Evolutionary conservation across 108 stramenopile genomes (phyloP).

Genomic region (Aurantiochytrium sp.): DNA sequence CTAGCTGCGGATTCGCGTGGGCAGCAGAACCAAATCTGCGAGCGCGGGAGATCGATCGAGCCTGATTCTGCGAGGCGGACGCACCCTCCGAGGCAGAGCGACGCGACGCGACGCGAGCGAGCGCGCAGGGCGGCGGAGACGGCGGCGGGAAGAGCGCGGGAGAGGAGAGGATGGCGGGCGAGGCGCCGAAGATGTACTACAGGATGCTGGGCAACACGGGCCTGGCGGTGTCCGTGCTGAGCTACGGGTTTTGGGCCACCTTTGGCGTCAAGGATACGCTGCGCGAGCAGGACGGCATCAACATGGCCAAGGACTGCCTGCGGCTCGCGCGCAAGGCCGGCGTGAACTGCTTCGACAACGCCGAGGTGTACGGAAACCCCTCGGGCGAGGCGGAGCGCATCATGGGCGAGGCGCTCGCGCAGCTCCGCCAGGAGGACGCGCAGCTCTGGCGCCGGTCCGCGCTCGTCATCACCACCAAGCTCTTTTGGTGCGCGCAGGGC

Average conservation of each 20-base stretch:
- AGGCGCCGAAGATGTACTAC: conserved; percentile 14
- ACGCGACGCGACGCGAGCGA: no score
- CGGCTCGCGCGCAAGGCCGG: conserved; percentile 36
- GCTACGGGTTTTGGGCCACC: conserved; percentile 46
- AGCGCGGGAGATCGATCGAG: no score
- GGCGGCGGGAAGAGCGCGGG: no score
- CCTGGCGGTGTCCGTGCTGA: conserved; percentile 12
- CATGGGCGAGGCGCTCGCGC: conserved; percentile 34
- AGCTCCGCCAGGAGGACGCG: conserved; percentile 35
- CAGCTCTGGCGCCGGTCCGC: conserved; percentile 39
- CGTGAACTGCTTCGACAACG: conserved; percentile 45
- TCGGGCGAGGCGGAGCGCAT: conserved; percentile 42
- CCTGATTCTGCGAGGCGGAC: no score
- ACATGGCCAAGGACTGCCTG: conserved; percentile 34
- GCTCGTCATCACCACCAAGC: conserved; percentile 40
- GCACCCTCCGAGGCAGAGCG: no score
- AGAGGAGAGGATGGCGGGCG: not conserved
- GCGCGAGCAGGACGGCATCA: conserved; percentile 34
- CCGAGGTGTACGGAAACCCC: conserved; percentile 36
- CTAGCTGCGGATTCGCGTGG: no score
- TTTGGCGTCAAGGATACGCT: conserved; percentile 34
- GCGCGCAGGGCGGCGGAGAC: no score
- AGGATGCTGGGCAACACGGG: conserved; percentile 8
- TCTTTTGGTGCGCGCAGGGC: conserved; percentile 34
- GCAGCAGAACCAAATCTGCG: no score